Evolutionary conservation across 495 filamentous ascomycete species (phyloP).

Genomic region (Talaromyces proteolyticus): DNA sequence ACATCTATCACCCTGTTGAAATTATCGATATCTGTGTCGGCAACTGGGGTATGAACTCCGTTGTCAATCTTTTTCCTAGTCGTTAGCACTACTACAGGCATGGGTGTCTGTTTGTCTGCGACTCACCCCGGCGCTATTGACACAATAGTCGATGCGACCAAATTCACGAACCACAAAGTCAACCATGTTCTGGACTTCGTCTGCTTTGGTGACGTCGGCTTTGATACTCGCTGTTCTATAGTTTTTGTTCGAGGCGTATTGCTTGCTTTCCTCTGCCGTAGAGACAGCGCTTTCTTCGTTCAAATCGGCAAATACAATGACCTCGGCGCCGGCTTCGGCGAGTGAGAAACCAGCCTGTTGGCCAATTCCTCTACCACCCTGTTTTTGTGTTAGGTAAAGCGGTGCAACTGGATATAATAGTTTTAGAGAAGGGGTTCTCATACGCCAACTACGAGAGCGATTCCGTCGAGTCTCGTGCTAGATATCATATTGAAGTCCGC

Average conservation of each 20-base stretch:
- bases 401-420: not conserved
- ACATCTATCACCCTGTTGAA: slow-evolving; percentile 7
- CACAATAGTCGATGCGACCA: slow-evolving; percentile 5
- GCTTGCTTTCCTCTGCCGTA: slow-evolving; percentile 15
- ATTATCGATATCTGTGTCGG: not conserved
- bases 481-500: not conserved
- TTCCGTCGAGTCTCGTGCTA: not conserved
- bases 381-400: not conserved
- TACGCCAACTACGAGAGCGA: not conserved
- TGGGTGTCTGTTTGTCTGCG: not conserved
- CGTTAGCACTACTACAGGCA: not conserved
- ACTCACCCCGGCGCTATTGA: slow-evolving; percentile 4
- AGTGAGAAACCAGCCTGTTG: not conserved
- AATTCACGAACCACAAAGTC: slow-evolving; percentile 4
- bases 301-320: slow-evolving; percentile 19
- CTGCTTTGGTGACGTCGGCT: slow-evolving; percentile 19
- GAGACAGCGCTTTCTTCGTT: slow-evolving; percentile 8
- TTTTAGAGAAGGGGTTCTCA: not conserved
- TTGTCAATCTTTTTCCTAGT: slow-evolving; percentile 1
- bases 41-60: not conserved
- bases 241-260: slow-evolving; percentile 12
- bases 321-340: not conserved
- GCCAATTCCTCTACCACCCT: not conserved
- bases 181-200: slow-evolving; percentile 18
- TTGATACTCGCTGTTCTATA: slow-evolving; percentile 11